These are phyloP conservation scores for Saccharum spontaneum DNA, from an alignment of 176 grass and related monocot species.

Conservation along the genomic window DNA sequence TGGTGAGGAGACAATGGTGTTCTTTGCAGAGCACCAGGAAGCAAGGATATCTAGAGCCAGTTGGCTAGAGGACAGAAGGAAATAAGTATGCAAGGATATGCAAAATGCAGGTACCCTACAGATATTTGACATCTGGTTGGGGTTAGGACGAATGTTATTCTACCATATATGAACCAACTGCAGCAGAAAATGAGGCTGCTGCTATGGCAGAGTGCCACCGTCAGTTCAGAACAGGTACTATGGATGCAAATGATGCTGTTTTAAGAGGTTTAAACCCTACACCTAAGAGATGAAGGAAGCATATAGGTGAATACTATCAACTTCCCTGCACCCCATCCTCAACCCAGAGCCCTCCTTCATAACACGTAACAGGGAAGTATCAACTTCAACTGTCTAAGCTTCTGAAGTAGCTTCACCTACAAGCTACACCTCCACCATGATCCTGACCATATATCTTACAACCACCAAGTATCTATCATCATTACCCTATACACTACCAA, in stretches of 20 bases:
- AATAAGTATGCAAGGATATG: slow-evolving; percentile 35
- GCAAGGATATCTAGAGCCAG: slow-evolving; percentile 22
- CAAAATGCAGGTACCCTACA: slow-evolving; percentile 31
- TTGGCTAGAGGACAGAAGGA: slow-evolving; percentile 19
- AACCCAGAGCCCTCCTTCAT: slow-evolving; percentile 3
- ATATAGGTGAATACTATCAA: slow-evolving; percentile 34
- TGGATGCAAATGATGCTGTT: slow-evolving; percentile 35
- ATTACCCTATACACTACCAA: slow-evolving; percentile 47
- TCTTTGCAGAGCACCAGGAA: slow-evolving; percentile 35
- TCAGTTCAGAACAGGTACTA: slow-evolving; percentile 9
- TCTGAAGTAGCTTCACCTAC: slow-evolving; percentile 20
- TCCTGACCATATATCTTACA: not conserved
- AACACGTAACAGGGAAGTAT: not conserved
- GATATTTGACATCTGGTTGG: slow-evolving; percentile 22
- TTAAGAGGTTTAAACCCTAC: slow-evolving; percentile 10
- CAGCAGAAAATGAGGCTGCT: not conserved
- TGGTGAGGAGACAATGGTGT: slow-evolving; percentile 11
- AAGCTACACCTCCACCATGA: slow-evolving; percentile 1
- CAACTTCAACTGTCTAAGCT: not conserved
- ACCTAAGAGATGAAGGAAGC: slow-evolving; percentile 23
- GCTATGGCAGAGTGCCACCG: not conserved
- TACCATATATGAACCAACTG: slow-evolving; percentile 12
- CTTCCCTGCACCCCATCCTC: slow-evolving; percentile 2
- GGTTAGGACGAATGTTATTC: not conserved
- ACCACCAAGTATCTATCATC: not conserved